Evolutionary conservation across 306 rosid genomes (phyloP).

Genomic region (Fragaria ananassa): DNA sequence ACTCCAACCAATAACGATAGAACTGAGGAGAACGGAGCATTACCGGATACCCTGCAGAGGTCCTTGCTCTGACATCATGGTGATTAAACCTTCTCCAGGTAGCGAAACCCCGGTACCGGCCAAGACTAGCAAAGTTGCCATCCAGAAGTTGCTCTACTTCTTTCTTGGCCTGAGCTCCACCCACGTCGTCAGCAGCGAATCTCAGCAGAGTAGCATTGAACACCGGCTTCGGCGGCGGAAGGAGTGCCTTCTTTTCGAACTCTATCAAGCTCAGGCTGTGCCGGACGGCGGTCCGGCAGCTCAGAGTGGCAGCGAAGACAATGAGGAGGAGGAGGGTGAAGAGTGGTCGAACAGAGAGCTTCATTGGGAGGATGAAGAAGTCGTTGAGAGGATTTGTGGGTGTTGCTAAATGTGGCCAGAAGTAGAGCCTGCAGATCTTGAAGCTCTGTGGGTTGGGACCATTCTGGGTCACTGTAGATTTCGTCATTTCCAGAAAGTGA

Average conservation of each 20-base stretch:
- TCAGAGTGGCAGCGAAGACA: constrained; percentile 53
- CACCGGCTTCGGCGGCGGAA: constrained; percentile 31
- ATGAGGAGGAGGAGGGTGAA: constrained; percentile 54
- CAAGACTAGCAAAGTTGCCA: constrained; percentile 66
- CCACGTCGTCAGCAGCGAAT: constrained; percentile 54
- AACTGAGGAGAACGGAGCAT: constrained; percentile 65
- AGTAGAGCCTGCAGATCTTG: constrained; percentile 39
- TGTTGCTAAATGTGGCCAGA: constrained; percentile 42
- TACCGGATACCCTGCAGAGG: constrained; percentile 41
- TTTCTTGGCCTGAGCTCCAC: constrained; percentile 49
- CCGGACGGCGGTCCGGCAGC: constrained; percentile 52
- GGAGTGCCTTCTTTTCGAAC: constrained; percentile 32
- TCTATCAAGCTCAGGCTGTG: constrained; percentile 44
- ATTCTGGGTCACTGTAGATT: constrained; percentile 36
- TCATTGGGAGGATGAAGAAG: constrained; percentile 45
- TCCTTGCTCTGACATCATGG: constrained; percentile 36
- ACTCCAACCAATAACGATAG: constrained; percentile 77
- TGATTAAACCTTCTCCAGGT: constrained; percentile 69
- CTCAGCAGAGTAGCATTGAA: constrained; percentile 69
- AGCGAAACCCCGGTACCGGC: constrained; percentile 59
- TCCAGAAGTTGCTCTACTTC: constrained; percentile 75
- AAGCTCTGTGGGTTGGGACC: constrained; percentile 44
- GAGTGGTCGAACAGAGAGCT: constrained; percentile 67
- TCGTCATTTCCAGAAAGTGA: constrained; percentile 39
- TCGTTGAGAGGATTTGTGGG: constrained; percentile 27